Percentiles rank a stretch among this genome's conserved stretches.
Conservation (phyloP, 129 eudicot genomes). For the Pulicaria dysenterica region DNA sequence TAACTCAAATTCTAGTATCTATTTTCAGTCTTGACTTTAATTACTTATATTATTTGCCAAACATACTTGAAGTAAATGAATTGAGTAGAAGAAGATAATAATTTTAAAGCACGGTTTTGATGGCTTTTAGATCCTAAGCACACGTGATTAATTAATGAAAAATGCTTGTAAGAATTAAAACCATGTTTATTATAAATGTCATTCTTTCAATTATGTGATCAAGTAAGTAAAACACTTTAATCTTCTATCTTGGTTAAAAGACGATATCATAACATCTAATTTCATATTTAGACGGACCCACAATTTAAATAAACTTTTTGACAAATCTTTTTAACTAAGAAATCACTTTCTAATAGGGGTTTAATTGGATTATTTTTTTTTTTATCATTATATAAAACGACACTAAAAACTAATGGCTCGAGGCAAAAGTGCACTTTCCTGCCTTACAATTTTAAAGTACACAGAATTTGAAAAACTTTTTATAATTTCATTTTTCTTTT, state of each 20-base stretch:
- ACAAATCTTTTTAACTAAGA: constrained; percentile 39
- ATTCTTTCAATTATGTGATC: not conserved
- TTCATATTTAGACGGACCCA: too few relatives aligned
- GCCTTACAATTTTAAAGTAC: constrained; percentile 21
- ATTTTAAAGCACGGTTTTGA: not conserved
- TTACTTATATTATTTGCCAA: too few relatives aligned
- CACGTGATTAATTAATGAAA: not conserved
- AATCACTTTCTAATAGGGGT: constrained; percentile 19
- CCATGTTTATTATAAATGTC: not conserved
- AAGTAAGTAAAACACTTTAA: not conserved
- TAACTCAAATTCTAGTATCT: too few relatives aligned
- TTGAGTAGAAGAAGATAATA: too few relatives aligned
- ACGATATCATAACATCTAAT: not conserved
- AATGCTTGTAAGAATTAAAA: not conserved
- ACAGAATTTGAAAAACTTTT: constrained; percentile 30
- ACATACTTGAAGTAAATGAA: too few relatives aligned
- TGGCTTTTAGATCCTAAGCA: not conserved
- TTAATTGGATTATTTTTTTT: not conserved
- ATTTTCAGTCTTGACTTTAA: too few relatives aligned
- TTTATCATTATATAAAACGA: constrained; percentile 11
- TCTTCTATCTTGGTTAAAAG: not conserved
- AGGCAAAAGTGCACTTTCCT: constrained; percentile 44
- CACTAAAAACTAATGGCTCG: constrained; percentile 40
- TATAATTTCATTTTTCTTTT: not conserved
- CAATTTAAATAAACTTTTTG: constrained; percentile 1